A percentile compares a stretch with the other conserved stretches of the same genome.
phyloP scores from a whole-genome alignment of 495 filamentous ascomycete genomes.

The Xylaria sp. region DNA sequence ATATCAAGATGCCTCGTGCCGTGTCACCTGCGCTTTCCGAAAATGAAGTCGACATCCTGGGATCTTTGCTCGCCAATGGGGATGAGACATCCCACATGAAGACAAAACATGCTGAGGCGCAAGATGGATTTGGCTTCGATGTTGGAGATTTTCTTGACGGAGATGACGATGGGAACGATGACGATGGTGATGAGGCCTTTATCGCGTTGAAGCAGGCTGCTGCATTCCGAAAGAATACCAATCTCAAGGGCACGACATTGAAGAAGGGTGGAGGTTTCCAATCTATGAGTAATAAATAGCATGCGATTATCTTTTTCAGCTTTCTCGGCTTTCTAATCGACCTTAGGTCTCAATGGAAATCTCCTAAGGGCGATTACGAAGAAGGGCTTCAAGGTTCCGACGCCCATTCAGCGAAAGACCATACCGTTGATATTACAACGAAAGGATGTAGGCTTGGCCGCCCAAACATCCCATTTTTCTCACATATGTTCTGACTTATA shows the following conservation, averaged over 20 bases:
- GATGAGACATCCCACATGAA: conserved; percentile 39
- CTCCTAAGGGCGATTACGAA: conserved; percentile 87
- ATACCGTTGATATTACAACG: conserved; percentile 73
- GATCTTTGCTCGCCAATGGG: conserved; percentile 72
- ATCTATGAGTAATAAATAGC: conserved; percentile 71
- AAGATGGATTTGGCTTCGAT: conserved; percentile 48
- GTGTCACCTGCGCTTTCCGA: conserved; percentile 87
- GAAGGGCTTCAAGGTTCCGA: conserved; percentile 95
- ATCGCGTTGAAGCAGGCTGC: conserved; percentile 86
- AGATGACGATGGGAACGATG: conserved; percentile 63
- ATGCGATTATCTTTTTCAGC: not conserved
- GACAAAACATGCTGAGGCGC: conserved; percentile 45
- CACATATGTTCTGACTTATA: not conserved
- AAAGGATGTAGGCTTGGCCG: conserved; percentile 24
- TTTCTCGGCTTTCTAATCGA: conserved; percentile 10
- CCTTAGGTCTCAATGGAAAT: conserved; percentile 70
- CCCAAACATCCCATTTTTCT: not conserved
- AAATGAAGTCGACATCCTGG: conserved; percentile 89
- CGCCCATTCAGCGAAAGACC: conserved; percentile 95
- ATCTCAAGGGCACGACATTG: conserved; percentile 80
- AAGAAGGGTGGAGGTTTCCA: conserved; percentile 98
- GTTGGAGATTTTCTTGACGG: conserved; percentile 52
- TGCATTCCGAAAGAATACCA: conserved; percentile 81
- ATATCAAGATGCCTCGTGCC: conserved; percentile 56
- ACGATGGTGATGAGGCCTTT: conserved; percentile 81